phyloP scores from a whole-genome alignment of 2,329 filamentous ascomycete genomes.

The Alternaria rosae region DNA sequence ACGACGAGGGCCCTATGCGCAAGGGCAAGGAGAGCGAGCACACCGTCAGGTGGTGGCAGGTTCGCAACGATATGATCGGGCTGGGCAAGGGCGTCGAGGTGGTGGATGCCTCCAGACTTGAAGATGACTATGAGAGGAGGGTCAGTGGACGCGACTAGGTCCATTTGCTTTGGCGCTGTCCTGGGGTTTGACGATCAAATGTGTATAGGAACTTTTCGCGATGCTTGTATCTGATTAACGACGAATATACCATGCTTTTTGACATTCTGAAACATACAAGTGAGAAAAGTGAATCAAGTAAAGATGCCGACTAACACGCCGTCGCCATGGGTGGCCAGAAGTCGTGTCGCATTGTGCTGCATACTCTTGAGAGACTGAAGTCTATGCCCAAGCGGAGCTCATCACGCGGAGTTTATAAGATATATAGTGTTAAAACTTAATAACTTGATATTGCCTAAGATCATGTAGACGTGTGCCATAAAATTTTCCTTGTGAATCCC shows the following conservation, averaged over 20 bases:
- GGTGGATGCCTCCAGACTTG: conserved; percentile 80
- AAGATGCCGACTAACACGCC: not conserved
- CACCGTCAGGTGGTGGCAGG: conserved; percentile 73
- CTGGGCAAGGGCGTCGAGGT: conserved; percentile 87
- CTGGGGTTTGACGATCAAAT: conserved; percentile 7
- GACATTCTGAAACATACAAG: not conserved
- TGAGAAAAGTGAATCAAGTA: not conserved
- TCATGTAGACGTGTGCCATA: not conserved
- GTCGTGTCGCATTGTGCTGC: too few species aligned
- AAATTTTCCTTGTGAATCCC: not conserved
- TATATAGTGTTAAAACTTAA: not conserved
- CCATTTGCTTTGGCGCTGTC: not conserved
- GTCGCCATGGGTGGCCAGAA: too few species aligned
- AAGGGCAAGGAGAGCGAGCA: conserved; percentile 42
- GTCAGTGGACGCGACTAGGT: conserved; percentile 66
- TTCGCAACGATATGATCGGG: conserved; percentile 76
- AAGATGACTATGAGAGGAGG: conserved; percentile 86
- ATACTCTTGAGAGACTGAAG: not conserved
- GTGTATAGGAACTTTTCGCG: conserved; percentile 5
- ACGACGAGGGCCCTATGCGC: conserved; percentile 60
- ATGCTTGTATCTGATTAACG: conserved; percentile 9
- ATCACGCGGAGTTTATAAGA: not conserved
- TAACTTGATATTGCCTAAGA: not conserved
- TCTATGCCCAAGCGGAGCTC: not conserved
- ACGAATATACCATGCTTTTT: conserved; percentile 12